Evolutionary conservation across 805 yeast genomes (phyloP).

Genomic region (Barnettozyma salicaria): DNA sequence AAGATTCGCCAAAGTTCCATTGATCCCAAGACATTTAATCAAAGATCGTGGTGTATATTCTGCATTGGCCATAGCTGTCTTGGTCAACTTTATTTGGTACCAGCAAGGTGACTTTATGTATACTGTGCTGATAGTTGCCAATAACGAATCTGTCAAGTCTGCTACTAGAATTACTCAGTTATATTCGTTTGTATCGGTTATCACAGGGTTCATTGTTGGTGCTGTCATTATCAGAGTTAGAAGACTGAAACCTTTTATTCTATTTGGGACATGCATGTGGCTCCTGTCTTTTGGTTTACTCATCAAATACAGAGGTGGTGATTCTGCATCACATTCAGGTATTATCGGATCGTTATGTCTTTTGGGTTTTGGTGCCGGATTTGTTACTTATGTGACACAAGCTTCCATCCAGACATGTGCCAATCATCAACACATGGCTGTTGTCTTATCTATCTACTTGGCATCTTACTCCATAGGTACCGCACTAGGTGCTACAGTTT

Average conservation of each 20-base stretch:
- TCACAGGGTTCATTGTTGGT: slow-evolving; percentile 55
- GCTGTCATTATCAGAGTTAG: slow-evolving; percentile 43
- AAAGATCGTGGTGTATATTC: slow-evolving; percentile 61
- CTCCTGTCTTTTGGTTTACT: slow-evolving; percentile 56
- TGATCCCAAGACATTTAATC: slow-evolving; percentile 30
- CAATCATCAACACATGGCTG: slow-evolving; percentile 60
- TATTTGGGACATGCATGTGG: slow-evolving; percentile 56
- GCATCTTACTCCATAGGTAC: slow-evolving; percentile 36
- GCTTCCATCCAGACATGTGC: slow-evolving; percentile 54
- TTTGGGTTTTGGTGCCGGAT: slow-evolving; percentile 69
- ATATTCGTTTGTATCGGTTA: slow-evolving; percentile 59
- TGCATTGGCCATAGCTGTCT: slow-evolving; percentile 50
- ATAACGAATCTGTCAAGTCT: slow-evolving; percentile 47
- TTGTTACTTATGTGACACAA: slow-evolving; percentile 61
- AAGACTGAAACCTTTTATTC: slow-evolving; percentile 52
- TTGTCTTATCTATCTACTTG: slow-evolving; percentile 50
- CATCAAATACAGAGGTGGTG: slow-evolving; percentile 49
- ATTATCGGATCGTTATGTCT: slow-evolving; percentile 59
- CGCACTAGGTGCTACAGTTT: slow-evolving; percentile 8
- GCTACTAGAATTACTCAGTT: slow-evolving; percentile 62
- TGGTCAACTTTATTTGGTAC: slow-evolving; percentile 53
- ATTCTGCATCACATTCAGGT: slow-evolving; percentile 42
- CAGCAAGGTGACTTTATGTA: slow-evolving; percentile 63
- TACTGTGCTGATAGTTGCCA: slow-evolving; percentile 54
- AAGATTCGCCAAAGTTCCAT: slow-evolving; percentile 38